Conservation (phyloP, 1,284 basidiomycete species). For the Ganoderma sinense region DNA sequence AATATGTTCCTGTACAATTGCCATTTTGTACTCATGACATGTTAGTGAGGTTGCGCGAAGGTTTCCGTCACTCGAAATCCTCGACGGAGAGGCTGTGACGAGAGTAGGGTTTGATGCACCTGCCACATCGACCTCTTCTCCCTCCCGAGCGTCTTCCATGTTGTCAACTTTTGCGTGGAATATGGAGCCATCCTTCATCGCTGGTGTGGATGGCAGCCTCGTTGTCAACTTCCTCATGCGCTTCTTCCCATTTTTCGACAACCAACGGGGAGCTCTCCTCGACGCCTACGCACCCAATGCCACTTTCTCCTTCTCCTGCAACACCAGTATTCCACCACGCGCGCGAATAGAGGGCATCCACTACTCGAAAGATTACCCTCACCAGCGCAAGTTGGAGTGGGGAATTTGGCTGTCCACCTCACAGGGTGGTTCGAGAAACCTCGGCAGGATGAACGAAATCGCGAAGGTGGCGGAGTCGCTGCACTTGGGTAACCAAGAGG, state of each 20-base stretch:
- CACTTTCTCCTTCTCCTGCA: constrained; percentile 89
- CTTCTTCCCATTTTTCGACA: constrained; percentile 89
- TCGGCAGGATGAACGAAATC: constrained; percentile 69
- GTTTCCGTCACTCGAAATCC: constrained; percentile 74
- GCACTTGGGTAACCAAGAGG: constrained; percentile 76
- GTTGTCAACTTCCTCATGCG: constrained; percentile 82
- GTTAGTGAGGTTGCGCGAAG: constrained; percentile 76
- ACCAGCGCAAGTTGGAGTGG: constrained; percentile 85
- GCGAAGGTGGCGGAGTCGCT: constrained; percentile 75
- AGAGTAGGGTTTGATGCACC: constrained; percentile 78
- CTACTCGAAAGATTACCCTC: constrained; percentile 67
- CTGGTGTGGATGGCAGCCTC: constrained; percentile 72
- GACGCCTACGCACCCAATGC: constrained; percentile 86
- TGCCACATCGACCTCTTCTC: constrained; percentile 41
- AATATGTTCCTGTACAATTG: constrained; percentile 19
- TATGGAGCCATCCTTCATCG: constrained; percentile 80
- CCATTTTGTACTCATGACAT: constrained; percentile 1
- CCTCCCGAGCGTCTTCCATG: constrained; percentile 41
- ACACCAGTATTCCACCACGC: constrained; percentile 81
- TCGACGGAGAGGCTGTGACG: constrained; percentile 79
- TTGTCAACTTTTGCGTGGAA: constrained; percentile 76
- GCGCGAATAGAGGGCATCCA: constrained; percentile 74
- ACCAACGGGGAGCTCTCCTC: constrained; percentile 70
- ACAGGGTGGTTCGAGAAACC: constrained; percentile 76
- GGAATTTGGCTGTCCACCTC: constrained; percentile 67